These are phyloP conservation scores for Mucor irregularis DNA, from an alignment of 371 early-diverging fungal species.

Conservation along the genomic window DNA sequence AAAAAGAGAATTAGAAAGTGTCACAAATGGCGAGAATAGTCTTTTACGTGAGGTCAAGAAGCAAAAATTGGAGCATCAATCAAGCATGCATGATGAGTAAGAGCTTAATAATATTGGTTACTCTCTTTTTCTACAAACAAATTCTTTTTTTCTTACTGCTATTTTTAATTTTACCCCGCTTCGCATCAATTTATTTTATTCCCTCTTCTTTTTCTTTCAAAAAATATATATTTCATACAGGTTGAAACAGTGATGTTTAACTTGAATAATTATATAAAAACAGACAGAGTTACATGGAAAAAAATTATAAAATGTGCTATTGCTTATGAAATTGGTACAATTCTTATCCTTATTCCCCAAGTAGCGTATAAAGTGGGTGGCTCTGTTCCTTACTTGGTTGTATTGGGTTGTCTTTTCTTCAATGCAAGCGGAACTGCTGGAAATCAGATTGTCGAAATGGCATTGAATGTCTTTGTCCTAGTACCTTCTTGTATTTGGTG, in stretches of 20 bases:
- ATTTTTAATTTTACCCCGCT: no score
- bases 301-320: slow-evolving; percentile 42
- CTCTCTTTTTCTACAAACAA: neutral
- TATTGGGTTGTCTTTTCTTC: slow-evolving; percentile 40
- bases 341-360: slow-evolving; percentile 34
- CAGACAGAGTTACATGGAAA: no score
- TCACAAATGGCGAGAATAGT: neutral
- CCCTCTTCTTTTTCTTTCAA: neutral
- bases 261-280: no score
- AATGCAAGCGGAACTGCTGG: slow-evolving; percentile 42
- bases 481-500: slow-evolving; percentile 33
- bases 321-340: slow-evolving; percentile 40
- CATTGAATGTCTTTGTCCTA: slow-evolving; percentile 30
- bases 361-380: slow-evolving; percentile 18
- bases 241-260: no score
- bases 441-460: slow-evolving; percentile 36
- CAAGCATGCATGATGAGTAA: slow-evolving; percentile 1
- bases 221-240: neutral
- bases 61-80: neutral
- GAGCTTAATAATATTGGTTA: no score
- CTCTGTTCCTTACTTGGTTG: slow-evolving; percentile 35
- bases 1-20: slow-evolving; percentile 16
- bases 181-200: no score
- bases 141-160: neutral
- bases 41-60: slow-evolving; percentile 1